These are phyloP conservation scores for Elsinoe arachidis DNA, from an alignment of 2,329 filamentous ascomycete species.

Conservation along the genomic window DNA sequence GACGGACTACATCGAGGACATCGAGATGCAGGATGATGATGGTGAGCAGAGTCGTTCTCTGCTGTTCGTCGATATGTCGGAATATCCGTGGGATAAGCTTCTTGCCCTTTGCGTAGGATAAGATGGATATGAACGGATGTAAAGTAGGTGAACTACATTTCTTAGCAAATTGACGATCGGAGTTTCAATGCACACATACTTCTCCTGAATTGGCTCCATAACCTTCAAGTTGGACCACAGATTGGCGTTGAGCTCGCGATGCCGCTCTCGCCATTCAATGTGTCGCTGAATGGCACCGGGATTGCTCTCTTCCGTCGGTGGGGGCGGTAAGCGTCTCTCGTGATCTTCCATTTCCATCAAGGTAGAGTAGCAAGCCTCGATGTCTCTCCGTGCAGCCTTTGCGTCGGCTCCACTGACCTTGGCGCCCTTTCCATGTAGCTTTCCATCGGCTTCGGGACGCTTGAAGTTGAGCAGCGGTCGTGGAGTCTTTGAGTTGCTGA, in stretches of 20 bases:
- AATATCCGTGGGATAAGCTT: conserved; percentile 92
- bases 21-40: conserved; percentile 94
- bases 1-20: conserved; percentile 77
- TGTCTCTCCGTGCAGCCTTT: conserved; percentile 74
- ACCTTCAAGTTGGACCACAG: conserved; percentile 86
- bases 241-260: conserved; percentile 63
- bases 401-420: conserved; percentile 59
- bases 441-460: conserved; percentile 61
- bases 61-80: conserved; percentile 82
- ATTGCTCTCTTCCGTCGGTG: conserved; percentile 54
- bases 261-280: conserved; percentile 67
- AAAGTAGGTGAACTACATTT: conserved; percentile 53
- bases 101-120: conserved; percentile 93
- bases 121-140: conserved; percentile 92
- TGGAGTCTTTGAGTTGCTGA: conserved; percentile 96
- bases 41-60: conserved; percentile 88
- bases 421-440: conserved; percentile 40
- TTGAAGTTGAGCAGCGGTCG: conserved; percentile 94
- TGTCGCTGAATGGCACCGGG: conserved; percentile 63
- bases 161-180: conserved; percentile 13
- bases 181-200: conserved; percentile 30
- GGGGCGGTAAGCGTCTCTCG: conserved; percentile 68
- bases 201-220: conserved; percentile 70
- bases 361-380: conserved; percentile 78
- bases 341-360: conserved; percentile 94